Percentiles rank a stretch among this genome's conserved stretches.
phyloP scores from a whole-genome alignment of 164 flowering plant genomes.

The Vitis riparia region DNA sequence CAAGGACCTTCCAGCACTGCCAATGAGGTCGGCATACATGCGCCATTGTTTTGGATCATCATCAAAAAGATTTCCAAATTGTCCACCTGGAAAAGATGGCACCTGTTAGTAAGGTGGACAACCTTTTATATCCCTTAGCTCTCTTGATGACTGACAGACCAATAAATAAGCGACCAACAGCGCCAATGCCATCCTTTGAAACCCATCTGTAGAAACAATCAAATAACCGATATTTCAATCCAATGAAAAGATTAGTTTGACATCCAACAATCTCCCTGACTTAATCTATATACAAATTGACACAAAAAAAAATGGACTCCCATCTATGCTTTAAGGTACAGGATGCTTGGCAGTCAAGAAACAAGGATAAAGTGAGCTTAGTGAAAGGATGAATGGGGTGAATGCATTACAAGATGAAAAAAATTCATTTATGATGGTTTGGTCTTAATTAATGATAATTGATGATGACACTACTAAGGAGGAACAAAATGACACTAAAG shows the following conservation, averaged over 20 bases:
- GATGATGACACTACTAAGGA: no score
- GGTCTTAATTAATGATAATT: no score
- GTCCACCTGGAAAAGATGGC: constrained; percentile 66
- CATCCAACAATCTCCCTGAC: not conserved
- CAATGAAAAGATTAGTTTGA: not conserved
- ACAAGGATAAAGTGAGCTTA: not conserved
- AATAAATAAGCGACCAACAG: constrained; percentile 88
- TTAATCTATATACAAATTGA: not conserved
- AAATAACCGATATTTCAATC: constrained; percentile 6
- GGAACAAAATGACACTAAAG: no score
- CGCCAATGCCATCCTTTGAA: constrained; percentile 97
- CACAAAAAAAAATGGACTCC: not conserved
- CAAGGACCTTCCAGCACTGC: constrained; percentile 90
- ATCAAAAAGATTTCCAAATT: constrained; percentile 89
- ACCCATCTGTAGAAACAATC: constrained; percentile 73
- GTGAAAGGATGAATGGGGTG: no score
- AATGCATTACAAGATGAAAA: no score
- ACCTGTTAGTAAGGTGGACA: constrained; percentile 20
- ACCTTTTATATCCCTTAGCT: constrained; percentile 12
- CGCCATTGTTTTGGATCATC: constrained; percentile 98
- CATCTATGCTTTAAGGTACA: not conserved
- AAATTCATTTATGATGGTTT: no score
- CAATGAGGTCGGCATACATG: constrained; percentile 95
- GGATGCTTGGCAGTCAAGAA: not conserved
- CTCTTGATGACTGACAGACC: constrained; percentile 49